Conservation (phyloP, 345 rosid genomes). For the Stellera chamaejasme region DNA sequence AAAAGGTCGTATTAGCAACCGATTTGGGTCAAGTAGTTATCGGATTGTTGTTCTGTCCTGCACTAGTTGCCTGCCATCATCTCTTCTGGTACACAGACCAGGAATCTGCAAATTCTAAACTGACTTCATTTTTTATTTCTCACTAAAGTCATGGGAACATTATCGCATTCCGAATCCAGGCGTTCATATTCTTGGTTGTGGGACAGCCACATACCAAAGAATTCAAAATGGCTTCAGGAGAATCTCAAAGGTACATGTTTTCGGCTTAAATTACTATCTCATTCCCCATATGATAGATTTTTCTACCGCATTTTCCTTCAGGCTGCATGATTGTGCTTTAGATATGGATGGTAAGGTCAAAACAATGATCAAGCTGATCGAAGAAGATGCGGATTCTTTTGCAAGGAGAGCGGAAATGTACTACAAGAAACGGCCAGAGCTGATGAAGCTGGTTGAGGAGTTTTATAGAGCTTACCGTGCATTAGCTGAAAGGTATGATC, state of each 20-base stretch:
- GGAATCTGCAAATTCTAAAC: slow-evolving; percentile 55
- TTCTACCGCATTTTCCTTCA: too few relatives aligned
- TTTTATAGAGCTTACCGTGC: slow-evolving; percentile 98
- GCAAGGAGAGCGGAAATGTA: slow-evolving; percentile 99
- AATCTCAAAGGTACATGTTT: slow-evolving; percentile 67
- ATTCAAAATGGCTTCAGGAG: slow-evolving; percentile 99
- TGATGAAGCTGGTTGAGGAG: slow-evolving; percentile 94
- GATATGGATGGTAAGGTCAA: slow-evolving; percentile 94
- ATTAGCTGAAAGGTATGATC: slow-evolving; percentile 90
- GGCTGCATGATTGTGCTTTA: slow-evolving; percentile 12
- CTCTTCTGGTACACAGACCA: slow-evolving; percentile 29
- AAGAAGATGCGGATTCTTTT: slow-evolving; percentile 99
- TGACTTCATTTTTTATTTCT: slow-evolving; percentile 31
- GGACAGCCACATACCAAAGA: slow-evolving; percentile 97
- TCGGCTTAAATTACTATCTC: neutral
- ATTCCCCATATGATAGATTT: too few relatives aligned
- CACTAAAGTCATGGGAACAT: slow-evolving; percentile 67
- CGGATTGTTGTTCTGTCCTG: slow-evolving; percentile 56
- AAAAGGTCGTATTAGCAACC: slow-evolving; percentile 7
- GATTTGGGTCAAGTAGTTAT: slow-evolving; percentile 6
- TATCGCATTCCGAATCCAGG: slow-evolving; percentile 49
- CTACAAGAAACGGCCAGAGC: slow-evolving; percentile 96
- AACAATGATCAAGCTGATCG: slow-evolving; percentile 91
- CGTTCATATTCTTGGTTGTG: slow-evolving; percentile 97
- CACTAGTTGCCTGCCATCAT: slow-evolving; percentile 39